A percentile compares a stretch with the other conserved stretches of the same genome.
Evolutionary conservation across 2,329 filamentous ascomycete species (phyloP).

Genomic region (Microcyclospora pomicola): DNA sequence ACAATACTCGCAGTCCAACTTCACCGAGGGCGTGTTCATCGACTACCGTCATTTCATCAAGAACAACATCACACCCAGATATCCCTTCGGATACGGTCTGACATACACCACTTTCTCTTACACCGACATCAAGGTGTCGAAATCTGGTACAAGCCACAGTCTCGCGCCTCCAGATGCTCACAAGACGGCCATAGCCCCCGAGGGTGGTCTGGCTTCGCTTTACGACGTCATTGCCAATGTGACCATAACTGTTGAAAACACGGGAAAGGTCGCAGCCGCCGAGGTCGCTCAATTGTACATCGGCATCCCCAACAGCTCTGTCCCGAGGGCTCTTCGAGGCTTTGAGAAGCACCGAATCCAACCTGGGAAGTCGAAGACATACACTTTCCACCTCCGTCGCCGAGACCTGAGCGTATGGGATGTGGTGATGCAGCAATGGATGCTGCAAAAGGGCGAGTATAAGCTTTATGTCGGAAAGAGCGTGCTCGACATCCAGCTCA

Average conservation of each 20-base stretch:
- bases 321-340: conserved; percentile 18
- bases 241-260: conserved; percentile 47
- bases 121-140: conserved; percentile 7
- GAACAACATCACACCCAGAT: conserved; percentile 27
- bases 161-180: neutral
- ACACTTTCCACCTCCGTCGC: conserved; percentile 9
- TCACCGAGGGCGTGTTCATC: conserved; percentile 30
- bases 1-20: conserved; percentile 17
- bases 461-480: conserved; percentile 6
- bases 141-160: neutral
- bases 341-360: conserved; percentile 27
- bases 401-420: conserved; percentile 14
- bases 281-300: conserved; percentile 44
- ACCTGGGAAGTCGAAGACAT: conserved; percentile 8
- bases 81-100: conserved; percentile 34
- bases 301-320: conserved; percentile 16
- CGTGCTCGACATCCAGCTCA: conserved; percentile 2
- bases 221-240: conserved; percentile 49
- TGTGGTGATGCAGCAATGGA: conserved; percentile 9
- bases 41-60: conserved; percentile 34
- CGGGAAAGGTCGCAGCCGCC: conserved; percentile 38
- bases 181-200: conserved; percentile 20
- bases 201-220: conserved; percentile 47
- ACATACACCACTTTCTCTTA: conserved; percentile 32
- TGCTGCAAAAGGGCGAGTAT: conserved; percentile 9